Conservation (phyloP, 2,329 filamentous ascomycete genomes). For the Fusarium setosum region DNA sequence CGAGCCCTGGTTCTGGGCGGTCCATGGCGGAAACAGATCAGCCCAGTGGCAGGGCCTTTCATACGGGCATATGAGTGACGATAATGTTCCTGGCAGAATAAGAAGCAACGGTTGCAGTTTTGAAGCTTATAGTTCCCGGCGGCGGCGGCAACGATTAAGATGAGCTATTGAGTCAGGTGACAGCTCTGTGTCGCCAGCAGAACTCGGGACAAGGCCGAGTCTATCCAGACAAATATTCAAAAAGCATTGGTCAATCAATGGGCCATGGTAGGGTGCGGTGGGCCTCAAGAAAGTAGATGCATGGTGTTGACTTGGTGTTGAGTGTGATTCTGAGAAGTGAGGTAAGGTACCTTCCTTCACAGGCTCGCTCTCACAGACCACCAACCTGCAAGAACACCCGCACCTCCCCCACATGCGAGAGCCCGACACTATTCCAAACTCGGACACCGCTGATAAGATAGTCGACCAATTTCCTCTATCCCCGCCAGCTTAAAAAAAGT, state of each 20-base stretch:
- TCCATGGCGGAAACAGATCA: slow-evolving; percentile 57
- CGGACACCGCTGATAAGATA: slow-evolving; percentile 42
- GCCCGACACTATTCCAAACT: slow-evolving; percentile 27
- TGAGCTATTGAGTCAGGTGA: slow-evolving; percentile 11
- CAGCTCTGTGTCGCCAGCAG: not conserved
- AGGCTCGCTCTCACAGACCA: slow-evolving; percentile 23
- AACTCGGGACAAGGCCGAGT: not conserved
- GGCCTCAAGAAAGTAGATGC: slow-evolving; percentile 8
- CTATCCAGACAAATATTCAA: not conserved
- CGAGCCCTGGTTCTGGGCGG: slow-evolving; percentile 70
- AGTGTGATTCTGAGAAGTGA: not conserved
- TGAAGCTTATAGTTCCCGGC: not conserved
- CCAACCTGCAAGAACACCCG: no score
- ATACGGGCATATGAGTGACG: not conserved
- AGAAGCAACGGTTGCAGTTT: slow-evolving; percentile 5
- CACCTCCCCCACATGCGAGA: slow-evolving; percentile 25
- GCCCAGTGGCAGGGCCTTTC: not conserved
- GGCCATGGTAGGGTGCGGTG: slow-evolving; percentile 20
- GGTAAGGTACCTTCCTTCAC: slow-evolving; percentile 16
- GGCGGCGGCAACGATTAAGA: slow-evolving; percentile 1
- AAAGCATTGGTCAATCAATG: not conserved
- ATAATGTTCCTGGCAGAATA: not conserved
- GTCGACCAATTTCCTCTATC: slow-evolving; percentile 11
- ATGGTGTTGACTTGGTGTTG: slow-evolving; percentile 19
- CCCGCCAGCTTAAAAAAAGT: slow-evolving; percentile 38